A percentile compares a stretch with the other conserved stretches of the same genome.
phyloP scores from a whole-genome alignment of 2,329 filamentous ascomycete species.

The Fusarium clavum region DNA sequence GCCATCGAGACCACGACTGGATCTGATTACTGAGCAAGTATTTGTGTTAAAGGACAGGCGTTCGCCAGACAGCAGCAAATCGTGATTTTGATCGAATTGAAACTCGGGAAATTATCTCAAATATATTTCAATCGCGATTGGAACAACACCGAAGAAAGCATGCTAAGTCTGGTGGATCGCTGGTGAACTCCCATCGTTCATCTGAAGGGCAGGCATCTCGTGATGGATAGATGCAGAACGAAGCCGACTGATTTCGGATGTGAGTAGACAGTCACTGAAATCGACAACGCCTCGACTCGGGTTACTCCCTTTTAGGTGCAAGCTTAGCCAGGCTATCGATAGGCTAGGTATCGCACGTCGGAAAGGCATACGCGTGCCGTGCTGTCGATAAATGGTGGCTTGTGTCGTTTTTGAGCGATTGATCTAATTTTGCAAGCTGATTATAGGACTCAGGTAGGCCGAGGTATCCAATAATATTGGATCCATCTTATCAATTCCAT shows the following conservation, averaged over 20 bases:
- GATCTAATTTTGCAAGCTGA: background rate
- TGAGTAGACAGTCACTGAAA: background rate
- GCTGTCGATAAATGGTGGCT: slow-evolving; percentile 2
- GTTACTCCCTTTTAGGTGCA: background rate
- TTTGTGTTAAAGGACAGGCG: background rate
- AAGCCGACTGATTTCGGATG: slow-evolving; percentile 15
- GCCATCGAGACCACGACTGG: background rate
- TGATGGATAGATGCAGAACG: background rate
- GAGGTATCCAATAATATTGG: background rate
- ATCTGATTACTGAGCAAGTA: background rate
- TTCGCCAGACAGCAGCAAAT: background rate
- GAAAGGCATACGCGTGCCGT: background rate
- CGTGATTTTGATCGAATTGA: background rate
- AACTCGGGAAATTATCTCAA: background rate
- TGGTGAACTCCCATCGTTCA: background rate
- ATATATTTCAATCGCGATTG: background rate
- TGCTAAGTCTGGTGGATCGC: background rate
- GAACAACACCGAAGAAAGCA: background rate
- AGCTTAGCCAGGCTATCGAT: background rate
- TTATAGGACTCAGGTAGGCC: background rate
- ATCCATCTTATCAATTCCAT: background rate
- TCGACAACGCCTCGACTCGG: background rate
- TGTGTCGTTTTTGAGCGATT: background rate
- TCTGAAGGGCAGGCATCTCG: slow-evolving; percentile 10
- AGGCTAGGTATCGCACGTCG: background rate